Base-by-base conservation (phyloP, 768 basidiomycete species). In the Podaxis rugospora region DNA sequence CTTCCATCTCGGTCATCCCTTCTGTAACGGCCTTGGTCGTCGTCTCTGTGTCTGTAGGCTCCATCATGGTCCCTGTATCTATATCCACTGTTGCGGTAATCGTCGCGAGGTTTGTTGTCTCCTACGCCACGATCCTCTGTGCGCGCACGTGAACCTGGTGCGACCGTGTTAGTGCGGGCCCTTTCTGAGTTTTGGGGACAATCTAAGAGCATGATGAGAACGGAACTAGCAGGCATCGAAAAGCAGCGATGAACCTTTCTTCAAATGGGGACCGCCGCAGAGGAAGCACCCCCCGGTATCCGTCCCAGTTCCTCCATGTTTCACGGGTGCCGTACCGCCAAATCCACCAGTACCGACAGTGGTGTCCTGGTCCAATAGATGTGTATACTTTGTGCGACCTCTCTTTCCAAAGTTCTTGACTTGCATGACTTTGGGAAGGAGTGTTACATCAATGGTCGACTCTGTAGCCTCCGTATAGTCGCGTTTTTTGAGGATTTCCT, bases 341-440 rank as follows among this genome's bases (percentile, higher is more conserved):
- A 90, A 88, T 0, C 89, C 88, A 32, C 85, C 88, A 51, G 69
- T 76, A 11, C 71, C 62, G 23, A 64, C 75, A 4, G 92, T 93
- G 0, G 96, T 98, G 71, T 98, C 96, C 78, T 98, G 92, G 68
- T 95, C 95, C 39, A 93, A 75, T 64, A 99, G 74, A 75, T 99
- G 96, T 14, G 97, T 98, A 68, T 98, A 98, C 76, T 99, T 95
- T 32, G 93, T 94, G 50, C 90, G 87, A 70, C 92, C 86, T 62
- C 92, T 87, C 74, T 94, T 95, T 50, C 93, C 93, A 69, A 95
- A 98, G 76, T 98, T 88, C 73, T 87, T 88, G 68, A 95, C 93
- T 75, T 98, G 97, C 95, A 98, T 96, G 60, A 97, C 90, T 75
- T 92, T 85, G 7, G 97, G 97, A 32, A 99, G 80, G 64, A 93